Conservation (phyloP, 2,329 filamentous ascomycete species). For the Cladophialophora bantiana region DNA sequence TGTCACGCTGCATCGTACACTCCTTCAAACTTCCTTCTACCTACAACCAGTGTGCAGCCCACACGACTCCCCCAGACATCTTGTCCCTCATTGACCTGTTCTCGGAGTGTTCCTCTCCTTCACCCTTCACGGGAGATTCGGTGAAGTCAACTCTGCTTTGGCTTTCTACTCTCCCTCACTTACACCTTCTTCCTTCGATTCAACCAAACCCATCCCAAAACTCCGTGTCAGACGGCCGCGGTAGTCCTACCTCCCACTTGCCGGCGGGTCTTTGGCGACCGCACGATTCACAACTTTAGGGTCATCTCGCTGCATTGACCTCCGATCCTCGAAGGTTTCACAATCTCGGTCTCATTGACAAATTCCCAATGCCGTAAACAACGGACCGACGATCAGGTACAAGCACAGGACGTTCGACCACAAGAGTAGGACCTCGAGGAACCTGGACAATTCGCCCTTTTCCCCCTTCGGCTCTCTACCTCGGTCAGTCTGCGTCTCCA, state of each 20-base stretch:
- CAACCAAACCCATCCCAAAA: not conserved
- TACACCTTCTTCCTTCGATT: conserved; percentile 1
- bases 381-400: conserved; percentile 26
- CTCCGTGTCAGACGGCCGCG: not conserved
- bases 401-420: conserved; percentile 18
- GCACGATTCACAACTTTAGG: conserved; percentile 33
- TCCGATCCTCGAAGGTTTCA: conserved; percentile 25
- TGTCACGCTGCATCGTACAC: not conserved
- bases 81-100: conserved; percentile 2
- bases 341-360: conserved; percentile 31
- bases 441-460: not conserved
- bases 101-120: conserved; percentile 7
- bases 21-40: conserved; percentile 1
- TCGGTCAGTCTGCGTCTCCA: not conserved
- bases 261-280: conserved; percentile 1
- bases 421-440: conserved; percentile 27
- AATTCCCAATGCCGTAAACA: conserved; percentile 32
- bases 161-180: not conserved
- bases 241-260: not conserved
- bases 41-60: not conserved
- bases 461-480: not conserved
- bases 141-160: not conserved
- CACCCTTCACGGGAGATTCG: not conserved
- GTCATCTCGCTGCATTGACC: conserved; percentile 14
- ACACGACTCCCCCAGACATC: conserved; percentile 1